Percentiles rank a stretch among this genome's conserved stretches.
Evolutionary conservation across 768 basidiomycete species (phyloP).

Genomic region (Lentinula guzmanii): DNA sequence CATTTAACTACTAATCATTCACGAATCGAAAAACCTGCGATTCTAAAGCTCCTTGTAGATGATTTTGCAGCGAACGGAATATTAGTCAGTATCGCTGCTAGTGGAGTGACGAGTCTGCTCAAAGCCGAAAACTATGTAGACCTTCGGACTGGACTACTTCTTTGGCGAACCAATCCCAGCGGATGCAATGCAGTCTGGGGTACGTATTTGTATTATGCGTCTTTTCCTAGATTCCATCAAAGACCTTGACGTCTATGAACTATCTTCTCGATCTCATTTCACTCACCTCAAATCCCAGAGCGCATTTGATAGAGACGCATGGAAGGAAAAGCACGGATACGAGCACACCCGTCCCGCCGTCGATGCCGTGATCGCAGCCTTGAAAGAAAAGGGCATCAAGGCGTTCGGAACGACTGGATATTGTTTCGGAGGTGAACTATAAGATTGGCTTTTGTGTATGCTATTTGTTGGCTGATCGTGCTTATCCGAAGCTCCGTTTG

Average conservation of each 20-base stretch:
- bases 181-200: constrained; percentile 5
- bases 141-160: constrained; percentile 12
- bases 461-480: background rate
- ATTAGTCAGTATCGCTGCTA: constrained; percentile 17
- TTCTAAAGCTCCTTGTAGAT: constrained; percentile 33
- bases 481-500: constrained; percentile 15
- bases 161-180: constrained; percentile 12
- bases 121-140: constrained; percentile 7
- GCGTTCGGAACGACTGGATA: constrained; percentile 34
- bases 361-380: constrained; percentile 26
- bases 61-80: constrained; percentile 36
- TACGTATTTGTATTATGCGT: background rate
- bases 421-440: constrained; percentile 30
- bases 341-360: constrained; percentile 26
- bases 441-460: background rate
- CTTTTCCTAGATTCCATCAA: background rate
- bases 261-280: background rate
- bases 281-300: background rate
- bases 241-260: background rate
- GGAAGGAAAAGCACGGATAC: constrained; percentile 27
- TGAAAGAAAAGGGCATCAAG: constrained; percentile 24
- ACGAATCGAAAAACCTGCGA: background rate
- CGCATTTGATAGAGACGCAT: constrained; percentile 22
- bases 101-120: constrained; percentile 6
- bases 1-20: background rate